Base-by-base conservation (phyloP, 1,284 basidiomycete species). In the Puccinia sorghi region DNA sequence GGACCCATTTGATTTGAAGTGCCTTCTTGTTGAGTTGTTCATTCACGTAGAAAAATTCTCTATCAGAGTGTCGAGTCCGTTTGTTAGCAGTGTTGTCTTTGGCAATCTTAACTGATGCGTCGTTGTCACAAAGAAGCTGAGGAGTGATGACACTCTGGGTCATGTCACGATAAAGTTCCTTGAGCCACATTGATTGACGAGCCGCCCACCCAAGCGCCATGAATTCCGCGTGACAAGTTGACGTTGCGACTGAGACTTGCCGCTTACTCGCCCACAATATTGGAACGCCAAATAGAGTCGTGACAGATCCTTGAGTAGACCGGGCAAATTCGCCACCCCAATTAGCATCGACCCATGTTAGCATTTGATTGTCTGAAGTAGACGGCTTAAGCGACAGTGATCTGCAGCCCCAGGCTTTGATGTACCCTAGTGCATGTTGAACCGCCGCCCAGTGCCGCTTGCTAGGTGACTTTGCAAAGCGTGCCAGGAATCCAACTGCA, bases 1-100 rank as follows among this genome's bases (percentile, higher is more conserved):
- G 39, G 27, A 67, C 39, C 64, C 64, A 67, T 12, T 41, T 15
- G n/a, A 67, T 43, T 15, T 17, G 8, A n/a, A 48, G 20, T 17
- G 6, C 6, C 15, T n/a, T 4, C 43, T 67, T 5, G 39, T 67
- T 4, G 3, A 67, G 37, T 43, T 67, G 64, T 43, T 67, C n/a
- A n/a, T 67, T 67, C 12, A 67, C 39, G n/a, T 67, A 67, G 39
- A 67, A 67, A 43, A 41, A 67, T 7, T 67, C 64, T 43, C n/a
- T 41, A 3, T 67, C 39, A 9, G 39, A 25, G 46, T 67, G 64
- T 9, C 39, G 22, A 9, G 64, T 67, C 4, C 64, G 32, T n/a
- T 67, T 67, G 37, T 67, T 67, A 12, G 64, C 37, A 4, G 64
- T 6, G 17, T 67, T 41, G 64, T 67, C 64, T 67, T 67, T 39